Conservation (phyloP, 768 basidiomycete species). For the Termitomyces sp. region DNA sequence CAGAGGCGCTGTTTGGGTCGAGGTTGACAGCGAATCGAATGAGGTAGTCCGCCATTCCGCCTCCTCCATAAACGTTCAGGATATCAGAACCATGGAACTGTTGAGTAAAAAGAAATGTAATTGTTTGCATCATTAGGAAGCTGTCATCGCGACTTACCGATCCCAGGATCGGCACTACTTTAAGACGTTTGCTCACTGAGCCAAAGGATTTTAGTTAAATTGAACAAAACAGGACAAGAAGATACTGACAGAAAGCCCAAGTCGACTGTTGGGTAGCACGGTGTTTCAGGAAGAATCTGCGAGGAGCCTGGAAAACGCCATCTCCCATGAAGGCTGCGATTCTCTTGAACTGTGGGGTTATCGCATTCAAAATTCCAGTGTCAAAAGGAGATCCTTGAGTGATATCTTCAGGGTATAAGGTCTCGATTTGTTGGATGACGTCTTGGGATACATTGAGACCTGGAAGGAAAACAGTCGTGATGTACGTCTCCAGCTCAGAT, state of each 20-base stretch:
- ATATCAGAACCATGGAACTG: conserved; percentile 38
- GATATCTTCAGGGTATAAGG: conserved; percentile 32
- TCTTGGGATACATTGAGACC: conserved; percentile 8
- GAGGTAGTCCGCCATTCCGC: conserved; percentile 40
- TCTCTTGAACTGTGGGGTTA: conserved; percentile 46
- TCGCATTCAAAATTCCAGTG: conserved; percentile 33
- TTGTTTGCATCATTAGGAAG: background rate
- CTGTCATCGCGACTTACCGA: conserved; percentile 24
- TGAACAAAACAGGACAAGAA: background rate
- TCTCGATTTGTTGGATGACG: conserved; percentile 15
- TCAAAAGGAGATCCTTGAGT: conserved; percentile 43
- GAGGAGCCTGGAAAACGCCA: conserved; percentile 42
- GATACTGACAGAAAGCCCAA: conserved; percentile 36
- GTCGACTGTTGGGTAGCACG: conserved; percentile 32
- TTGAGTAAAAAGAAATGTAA: conserved; percentile 7
- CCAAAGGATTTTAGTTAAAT: background rate
- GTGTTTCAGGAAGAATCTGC: conserved; percentile 40
- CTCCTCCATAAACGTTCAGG: conserved; percentile 31
- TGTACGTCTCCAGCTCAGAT: conserved; percentile 21
- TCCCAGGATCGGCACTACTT: conserved; percentile 36
- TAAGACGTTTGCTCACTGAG: conserved; percentile 41
- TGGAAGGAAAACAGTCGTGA: conserved; percentile 21
- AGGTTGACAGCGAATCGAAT: conserved; percentile 37
- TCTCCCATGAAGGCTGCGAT: conserved; percentile 47
- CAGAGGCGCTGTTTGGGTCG: conserved; percentile 35